Evolutionary conservation across 257 asterid genomes (phyloP), one percentile per base, ranked within the genome.

Genomic region (Linderniella brevidens): DNA sequence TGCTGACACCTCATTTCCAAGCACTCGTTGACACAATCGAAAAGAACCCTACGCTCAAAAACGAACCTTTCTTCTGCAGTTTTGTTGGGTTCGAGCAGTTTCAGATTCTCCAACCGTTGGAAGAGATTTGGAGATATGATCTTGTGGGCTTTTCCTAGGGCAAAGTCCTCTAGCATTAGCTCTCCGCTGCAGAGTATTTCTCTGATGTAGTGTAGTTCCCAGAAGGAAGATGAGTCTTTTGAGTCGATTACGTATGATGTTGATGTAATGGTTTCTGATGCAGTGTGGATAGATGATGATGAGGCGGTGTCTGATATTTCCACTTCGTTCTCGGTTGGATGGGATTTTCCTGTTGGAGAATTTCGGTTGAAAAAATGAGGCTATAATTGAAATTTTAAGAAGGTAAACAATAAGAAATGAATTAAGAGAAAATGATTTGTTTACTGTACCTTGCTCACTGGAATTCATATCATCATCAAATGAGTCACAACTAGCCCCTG

Each of bases 271-370:
- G 71, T 66, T 64, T 65, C 72, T 55, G 71, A 67, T 16, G 57
- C 37, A 40, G 66, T 57, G 17, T 70, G 71, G 35, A 68, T 58
- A 35, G 86, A 77, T 11, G 59, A 40, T 25, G 94, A 79, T 41
- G 93, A 79, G 57, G 93, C 95, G 1, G 93, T 75, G 56, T 84
- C 96, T 53, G 79, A 76, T 48, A 77, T 65, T 49, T 80, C 93
- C 10, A 45, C 32, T 53, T 83, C 95, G 50, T 54, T 67, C 54
- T 74, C 95, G 14, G 58, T 53, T 5, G 32, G 37, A 39, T 39
- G 69, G 38, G 56, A 55, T 62, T 64, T 68, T 57, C 62, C 58
- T 38, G 68, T 61, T 25, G 70, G 50, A n/a, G 80, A 17, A n/a
- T 11, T 17, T 8, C 11, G 4, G 35, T 11, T 5, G 12, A 17